phyloP scores from a whole-genome alignment of 257 asterid species.

The Scutellaria galericulata region DNA sequence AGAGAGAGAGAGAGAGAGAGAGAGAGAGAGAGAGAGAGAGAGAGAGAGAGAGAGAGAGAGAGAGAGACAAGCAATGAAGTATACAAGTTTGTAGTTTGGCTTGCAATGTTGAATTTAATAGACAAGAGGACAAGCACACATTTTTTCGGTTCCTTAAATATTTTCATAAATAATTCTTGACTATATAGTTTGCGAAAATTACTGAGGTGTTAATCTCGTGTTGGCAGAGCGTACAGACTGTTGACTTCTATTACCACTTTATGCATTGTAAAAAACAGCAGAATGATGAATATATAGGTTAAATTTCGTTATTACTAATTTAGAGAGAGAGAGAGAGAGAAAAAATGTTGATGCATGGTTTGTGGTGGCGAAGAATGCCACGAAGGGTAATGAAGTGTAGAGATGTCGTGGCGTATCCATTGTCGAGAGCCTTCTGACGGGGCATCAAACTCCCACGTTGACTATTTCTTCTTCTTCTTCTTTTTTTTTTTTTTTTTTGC shows the following conservation, averaged over 20 bases:
- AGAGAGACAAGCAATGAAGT: no score
- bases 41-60: no score
- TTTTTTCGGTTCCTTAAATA: background rate
- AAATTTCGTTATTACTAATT: no score
- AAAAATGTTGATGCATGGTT: background rate
- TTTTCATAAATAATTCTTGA: background rate
- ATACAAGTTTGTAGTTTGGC: no score
- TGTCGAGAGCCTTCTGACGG: slow-evolving; percentile 48
- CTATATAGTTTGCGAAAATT: background rate
- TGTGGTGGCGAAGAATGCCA: slow-evolving; percentile 58
- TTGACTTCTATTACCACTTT: slow-evolving; percentile 21
- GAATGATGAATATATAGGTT: background rate
- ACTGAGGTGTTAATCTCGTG: background rate
- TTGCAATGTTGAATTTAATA: slow-evolving; percentile 1
- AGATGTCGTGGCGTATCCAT: slow-evolving; percentile 67
- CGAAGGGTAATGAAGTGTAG: slow-evolving; percentile 37
- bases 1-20: no score
- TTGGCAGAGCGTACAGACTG: no score
- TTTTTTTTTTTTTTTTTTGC: no score
- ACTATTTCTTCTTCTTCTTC: background rate
- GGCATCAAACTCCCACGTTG: slow-evolving; percentile 54
- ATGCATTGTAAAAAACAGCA: background rate
- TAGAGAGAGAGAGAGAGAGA: slow-evolving; percentile 31
- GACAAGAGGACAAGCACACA: background rate
- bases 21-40: no score